Evolutionary conservation across 768 basidiomycete species (phyloP), one percentile per base, ranked within the genome.

Genomic region (Roridomyces roridus): DNA sequence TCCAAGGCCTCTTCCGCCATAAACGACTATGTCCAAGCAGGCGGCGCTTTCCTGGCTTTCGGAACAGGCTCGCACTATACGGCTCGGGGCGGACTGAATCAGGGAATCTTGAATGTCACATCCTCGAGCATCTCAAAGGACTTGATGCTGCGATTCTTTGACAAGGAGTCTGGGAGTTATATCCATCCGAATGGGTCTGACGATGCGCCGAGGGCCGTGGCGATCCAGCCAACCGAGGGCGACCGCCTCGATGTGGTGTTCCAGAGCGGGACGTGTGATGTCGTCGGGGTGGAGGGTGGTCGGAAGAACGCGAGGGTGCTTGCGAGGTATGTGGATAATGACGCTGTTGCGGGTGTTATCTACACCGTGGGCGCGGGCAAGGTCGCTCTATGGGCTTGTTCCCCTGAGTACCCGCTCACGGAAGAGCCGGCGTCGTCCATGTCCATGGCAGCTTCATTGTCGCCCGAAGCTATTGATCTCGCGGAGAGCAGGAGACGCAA

Each of bases 41-140:
- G 94, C 0, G 94, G 95, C 2, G 74, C 74, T n/a, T 82, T 88
- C 60, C 73, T 95, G 5, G 86, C 85, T 3, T 74, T 94, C 6
- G 83, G 85, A 1, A 79, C 80, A 1, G 87, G 82, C 45, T 83
- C 83, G 51, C 80, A 79, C 0, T 75, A 76, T 37, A 68, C 72
- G 5, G 28, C 66, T 14, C 69, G 76, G 21, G 74, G n/a, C n/a
- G n/a, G 74, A 48, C 40, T 73, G 18, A 65, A 72, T 36, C 76
- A 25, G 74, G 81, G 70, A 60, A 72, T 56, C 73, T 82, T 64
- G 67, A 76, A 57, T 76, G 77, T 65, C 62, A 68, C 45, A 65
- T 72, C 65, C 51, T 62, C 52, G 62, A 67, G 37, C 44, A 58
- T 64, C 35, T 65, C 66, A 7, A 65, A 58, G 12, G 67, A 72